Conservation (phyloP, 225 moss, liverwort and hornwort genomes). For the Sphagnum tenellum region DNA sequence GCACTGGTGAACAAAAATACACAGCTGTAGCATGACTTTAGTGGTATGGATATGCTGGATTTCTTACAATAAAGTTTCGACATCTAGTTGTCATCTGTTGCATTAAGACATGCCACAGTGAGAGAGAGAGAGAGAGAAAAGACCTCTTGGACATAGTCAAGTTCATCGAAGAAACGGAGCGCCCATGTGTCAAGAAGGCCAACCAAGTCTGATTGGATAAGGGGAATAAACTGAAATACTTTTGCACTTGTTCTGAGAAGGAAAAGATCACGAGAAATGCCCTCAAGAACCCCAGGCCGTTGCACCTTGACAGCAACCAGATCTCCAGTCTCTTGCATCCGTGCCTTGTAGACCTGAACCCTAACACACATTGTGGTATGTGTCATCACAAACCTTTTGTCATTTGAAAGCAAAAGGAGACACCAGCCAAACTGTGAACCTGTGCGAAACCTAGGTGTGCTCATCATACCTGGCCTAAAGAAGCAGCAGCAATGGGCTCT, state of each 20-base stretch:
- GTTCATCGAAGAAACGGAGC: conserved; percentile 90
- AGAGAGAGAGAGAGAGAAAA: not conserved
- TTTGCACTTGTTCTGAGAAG: conserved; percentile 54
- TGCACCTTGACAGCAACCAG: conserved; percentile 85
- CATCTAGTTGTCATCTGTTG: no score
- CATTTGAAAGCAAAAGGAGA: not conserved
- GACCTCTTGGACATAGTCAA: conserved; percentile 94
- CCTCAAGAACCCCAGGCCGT: conserved; percentile 82
- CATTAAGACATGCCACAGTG: no score
- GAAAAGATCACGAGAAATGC: conserved; percentile 81
- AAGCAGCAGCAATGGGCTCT: conserved; percentile 78
- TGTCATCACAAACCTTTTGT: not conserved
- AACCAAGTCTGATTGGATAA: conserved; percentile 66
- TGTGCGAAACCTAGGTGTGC: no score
- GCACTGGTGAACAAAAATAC: no score
- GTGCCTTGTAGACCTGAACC: conserved; percentile 86
- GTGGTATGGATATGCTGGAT: no score
- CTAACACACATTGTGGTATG: not conserved
- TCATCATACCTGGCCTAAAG: conserved; percentile 60
- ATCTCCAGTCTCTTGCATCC: conserved; percentile 46
- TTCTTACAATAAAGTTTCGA: no score
- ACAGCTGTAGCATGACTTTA: no score
- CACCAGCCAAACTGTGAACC: no score
- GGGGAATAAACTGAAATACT: conserved; percentile 56
- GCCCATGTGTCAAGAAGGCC: conserved; percentile 91